Evolutionary conservation across 331 rosid species (phyloP), one percentile per base, ranked within the genome.

Genomic region (Acacia pycnantha): DNA sequence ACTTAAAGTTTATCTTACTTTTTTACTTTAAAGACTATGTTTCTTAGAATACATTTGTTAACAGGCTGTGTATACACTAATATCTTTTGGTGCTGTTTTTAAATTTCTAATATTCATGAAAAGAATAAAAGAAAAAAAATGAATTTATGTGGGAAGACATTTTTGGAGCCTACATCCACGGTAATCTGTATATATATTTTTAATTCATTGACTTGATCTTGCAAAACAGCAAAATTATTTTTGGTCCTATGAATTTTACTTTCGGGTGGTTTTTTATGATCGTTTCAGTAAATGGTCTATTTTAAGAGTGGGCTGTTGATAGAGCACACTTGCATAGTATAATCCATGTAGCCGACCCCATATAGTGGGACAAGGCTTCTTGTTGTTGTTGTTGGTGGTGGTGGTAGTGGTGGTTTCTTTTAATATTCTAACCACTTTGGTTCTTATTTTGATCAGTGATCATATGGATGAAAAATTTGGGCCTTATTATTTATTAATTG

Each of bases 11-110:
- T 70, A 53, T 76, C 74, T 24, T 54, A 24, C 59, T 43, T 40
- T 64, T 66, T 27, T 56, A 26, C 33, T 40, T 62, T 81, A 61
- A 50, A 74, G 29, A 74, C 64, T 81, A 4, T 61, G 69, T 50
- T 69, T 68, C 31, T 26, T 21, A n/a, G 74, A 48, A n/a, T 74
- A 76, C 35, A 21, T 65, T 64, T 33, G 33, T 81, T 35, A 73
- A 71, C 26, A 68, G 65, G 51, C 11, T 59, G 27, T 69, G 56
- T 46, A 56, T 29, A 29, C 51, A 59, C 41, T 81, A 29, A 64
- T 64, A 64, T 14, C 37, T 64, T 64, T 64, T 41, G n/a, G 6
- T 27, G 41, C 41, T 64, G 21, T 5, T 64, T 64, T 64, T 29
- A 1, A 27, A 64, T 64, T 6, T 2, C 15, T 64, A 29, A 29